These are phyloP conservation scores for Sphagnum tenellum DNA, from an alignment of 225 moss, liverwort and hornwort species.

Conservation along the genomic window DNA sequence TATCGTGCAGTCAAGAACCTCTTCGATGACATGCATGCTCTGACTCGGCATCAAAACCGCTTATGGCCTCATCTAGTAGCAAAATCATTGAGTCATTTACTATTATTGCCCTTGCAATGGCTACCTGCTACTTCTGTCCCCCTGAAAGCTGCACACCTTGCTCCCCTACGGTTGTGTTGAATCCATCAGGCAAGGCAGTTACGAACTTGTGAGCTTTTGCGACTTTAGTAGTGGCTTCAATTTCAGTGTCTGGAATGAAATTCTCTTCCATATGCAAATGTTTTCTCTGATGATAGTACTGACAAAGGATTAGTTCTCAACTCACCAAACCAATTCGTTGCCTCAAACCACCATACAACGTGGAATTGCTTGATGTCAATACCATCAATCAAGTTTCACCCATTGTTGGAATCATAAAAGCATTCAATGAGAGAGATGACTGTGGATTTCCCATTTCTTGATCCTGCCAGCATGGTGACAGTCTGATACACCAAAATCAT, in stretches of 20 bases:
- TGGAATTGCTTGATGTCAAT: slow-evolving; percentile 13
- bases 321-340: slow-evolving; percentile 5
- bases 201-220: neutral
- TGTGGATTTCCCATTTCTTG: slow-evolving; percentile 35
- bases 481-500: slow-evolving; percentile 13
- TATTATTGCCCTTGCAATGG: slow-evolving; percentile 11
- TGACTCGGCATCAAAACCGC: slow-evolving; percentile 13
- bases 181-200: neutral
- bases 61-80: slow-evolving; percentile 14
- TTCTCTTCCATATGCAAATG: slow-evolving; percentile 2
- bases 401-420: slow-evolving; percentile 30
- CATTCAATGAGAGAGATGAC: slow-evolving; percentile 30
- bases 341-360: slow-evolving; percentile 1
- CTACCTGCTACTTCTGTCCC: slow-evolving; percentile 17
- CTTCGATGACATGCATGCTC: slow-evolving; percentile 9
- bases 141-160: slow-evolving; percentile 9
- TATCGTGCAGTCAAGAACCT: slow-evolving; percentile 8
- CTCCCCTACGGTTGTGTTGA: slow-evolving; percentile 2
- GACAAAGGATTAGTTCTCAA: slow-evolving; percentile 2
- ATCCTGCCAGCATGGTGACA: slow-evolving; percentile 27
- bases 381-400: slow-evolving; percentile 17
- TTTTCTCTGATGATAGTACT: slow-evolving; percentile 1
- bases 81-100: slow-evolving; percentile 6
- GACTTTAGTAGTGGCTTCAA: slow-evolving; percentile 1
- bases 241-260: neutral